These are phyloP conservation scores for Raphidocelis subcapitata DNA, from an alignment of 139 green algal genomes.

Conservation along the genomic window DNA sequence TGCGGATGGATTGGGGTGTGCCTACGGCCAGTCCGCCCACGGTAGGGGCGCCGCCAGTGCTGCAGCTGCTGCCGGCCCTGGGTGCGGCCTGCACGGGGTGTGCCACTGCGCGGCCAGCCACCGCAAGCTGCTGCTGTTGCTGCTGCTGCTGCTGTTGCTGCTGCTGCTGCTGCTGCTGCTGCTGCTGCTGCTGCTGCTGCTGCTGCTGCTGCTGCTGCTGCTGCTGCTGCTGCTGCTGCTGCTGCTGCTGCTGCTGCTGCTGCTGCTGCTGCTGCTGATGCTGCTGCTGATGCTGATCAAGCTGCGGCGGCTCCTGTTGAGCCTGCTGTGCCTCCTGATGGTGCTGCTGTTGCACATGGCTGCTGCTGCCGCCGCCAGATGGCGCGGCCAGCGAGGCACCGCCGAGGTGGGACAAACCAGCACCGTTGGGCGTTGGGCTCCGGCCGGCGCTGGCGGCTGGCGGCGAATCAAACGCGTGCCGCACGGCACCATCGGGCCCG, in stretches of 20 bases:
- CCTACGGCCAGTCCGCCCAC: no score
- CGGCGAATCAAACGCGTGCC: slow-evolving; percentile 31
- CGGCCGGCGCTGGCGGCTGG: background rate
- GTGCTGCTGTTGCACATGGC: background rate
- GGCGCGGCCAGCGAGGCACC: no score
- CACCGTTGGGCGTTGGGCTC: background rate
- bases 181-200: background rate
- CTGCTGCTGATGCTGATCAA: background rate
- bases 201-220: background rate
- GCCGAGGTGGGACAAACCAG: no score
- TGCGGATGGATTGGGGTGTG: no score
- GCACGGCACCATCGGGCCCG: slow-evolving; percentile 38
- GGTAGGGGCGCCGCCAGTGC: background rate
- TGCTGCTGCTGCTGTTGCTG: slow-evolving; percentile 15
- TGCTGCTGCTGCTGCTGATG: background rate
- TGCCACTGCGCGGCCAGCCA: background rate
- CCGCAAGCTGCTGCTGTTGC: slow-evolving; percentile 17
- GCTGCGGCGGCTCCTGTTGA: background rate
- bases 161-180: background rate
- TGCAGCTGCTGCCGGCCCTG: background rate
- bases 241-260: background rate
- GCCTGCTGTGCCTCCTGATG: background rate
- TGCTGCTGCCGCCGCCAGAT: background rate
- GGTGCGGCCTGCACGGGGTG: slow-evolving; percentile 1
- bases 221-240: background rate